phyloP scores from a whole-genome alignment of 1,284 basidiomycete species.

The Vanrija humicola region DNA sequence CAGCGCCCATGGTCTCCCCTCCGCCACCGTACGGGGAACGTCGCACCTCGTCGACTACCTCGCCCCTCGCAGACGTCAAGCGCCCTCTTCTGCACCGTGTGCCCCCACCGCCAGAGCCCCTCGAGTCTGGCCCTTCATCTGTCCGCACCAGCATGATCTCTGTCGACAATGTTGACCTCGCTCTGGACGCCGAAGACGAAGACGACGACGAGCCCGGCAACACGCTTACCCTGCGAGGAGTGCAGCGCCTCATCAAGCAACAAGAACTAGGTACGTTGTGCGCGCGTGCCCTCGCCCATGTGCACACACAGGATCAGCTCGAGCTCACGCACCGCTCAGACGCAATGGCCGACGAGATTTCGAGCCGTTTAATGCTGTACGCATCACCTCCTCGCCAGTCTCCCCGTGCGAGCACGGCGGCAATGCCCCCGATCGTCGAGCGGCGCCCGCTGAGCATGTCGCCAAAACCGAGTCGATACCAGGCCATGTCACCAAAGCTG shows the following conservation, averaged over 20 bases:
- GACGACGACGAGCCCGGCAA: constrained; percentile 2
- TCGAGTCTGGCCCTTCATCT: constrained; percentile 17
- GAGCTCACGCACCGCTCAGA: not conserved
- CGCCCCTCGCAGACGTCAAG: not conserved
- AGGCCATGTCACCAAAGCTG: no score
- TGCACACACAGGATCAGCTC: no score
- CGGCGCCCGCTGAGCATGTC: no score
- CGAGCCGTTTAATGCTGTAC: not conserved
- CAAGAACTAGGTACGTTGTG: constrained; percentile 11
- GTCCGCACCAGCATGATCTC: constrained; percentile 14
- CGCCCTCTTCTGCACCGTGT: not conserved
- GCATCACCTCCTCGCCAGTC: not conserved
- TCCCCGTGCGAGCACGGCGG: no score
- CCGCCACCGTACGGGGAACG: constrained; percentile 10
- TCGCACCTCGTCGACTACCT: no score
- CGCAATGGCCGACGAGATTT: not conserved
- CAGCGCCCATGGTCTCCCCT: constrained; percentile 1
- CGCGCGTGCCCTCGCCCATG: not conserved
- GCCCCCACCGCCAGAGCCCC: constrained; percentile 12
- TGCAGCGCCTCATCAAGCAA: constrained; percentile 11
- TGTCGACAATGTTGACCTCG: constrained; percentile 3
- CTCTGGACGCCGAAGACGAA: constrained; percentile 5
- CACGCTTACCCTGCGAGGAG: constrained; percentile 15
- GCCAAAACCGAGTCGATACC: no score
- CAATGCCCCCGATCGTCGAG: no score